Conservation (phyloP, 2,329 filamentous ascomycete species). For the Microsporum ferrugineum region DNA sequence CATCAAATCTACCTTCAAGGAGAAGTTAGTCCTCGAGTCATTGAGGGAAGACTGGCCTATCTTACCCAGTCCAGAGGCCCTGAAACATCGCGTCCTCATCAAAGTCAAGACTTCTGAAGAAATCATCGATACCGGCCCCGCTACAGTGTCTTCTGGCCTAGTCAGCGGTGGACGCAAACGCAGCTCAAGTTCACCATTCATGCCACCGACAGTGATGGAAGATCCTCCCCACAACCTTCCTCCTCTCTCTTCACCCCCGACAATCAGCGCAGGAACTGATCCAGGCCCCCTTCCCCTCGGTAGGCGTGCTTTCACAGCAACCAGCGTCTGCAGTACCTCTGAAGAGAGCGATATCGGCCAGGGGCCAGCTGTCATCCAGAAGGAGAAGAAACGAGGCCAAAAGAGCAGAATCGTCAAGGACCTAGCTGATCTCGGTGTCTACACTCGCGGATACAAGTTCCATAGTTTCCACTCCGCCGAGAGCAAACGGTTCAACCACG, state of each 20-base stretch:
- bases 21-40: slow-evolving; percentile 66
- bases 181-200: slow-evolving; percentile 69
- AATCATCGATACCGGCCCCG: slow-evolving; percentile 28
- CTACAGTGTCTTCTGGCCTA: slow-evolving; percentile 40
- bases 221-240: slow-evolving; percentile 39
- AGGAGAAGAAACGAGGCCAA: slow-evolving; percentile 49
- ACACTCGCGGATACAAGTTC: slow-evolving; percentile 69
- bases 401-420: slow-evolving; percentile 76
- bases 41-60: slow-evolving; percentile 55
- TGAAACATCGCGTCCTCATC: slow-evolving; percentile 74
- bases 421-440: slow-evolving; percentile 76
- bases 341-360: slow-evolving; percentile 64
- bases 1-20: slow-evolving; percentile 72
- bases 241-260: slow-evolving; percentile 43
- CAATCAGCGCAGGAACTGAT: slow-evolving; percentile 40
- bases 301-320: slow-evolving; percentile 41
- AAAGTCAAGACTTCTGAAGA: slow-evolving; percentile 67
- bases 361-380: slow-evolving; percentile 42
- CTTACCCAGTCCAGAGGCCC: slow-evolving; percentile 74
- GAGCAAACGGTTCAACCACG: slow-evolving; percentile 82
- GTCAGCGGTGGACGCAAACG: slow-evolving; percentile 36
- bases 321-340: slow-evolving; percentile 48
- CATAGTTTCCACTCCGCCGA: slow-evolving; percentile 65
- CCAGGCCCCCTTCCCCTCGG: slow-evolving; percentile 41
- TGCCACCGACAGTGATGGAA: slow-evolving; percentile 52